Percentiles rank a stretch among this genome's conserved stretches.
phyloP scores from a whole-genome alignment of 2,329 filamentous ascomycete genomes.

The Cercospora citrullina region DNA sequence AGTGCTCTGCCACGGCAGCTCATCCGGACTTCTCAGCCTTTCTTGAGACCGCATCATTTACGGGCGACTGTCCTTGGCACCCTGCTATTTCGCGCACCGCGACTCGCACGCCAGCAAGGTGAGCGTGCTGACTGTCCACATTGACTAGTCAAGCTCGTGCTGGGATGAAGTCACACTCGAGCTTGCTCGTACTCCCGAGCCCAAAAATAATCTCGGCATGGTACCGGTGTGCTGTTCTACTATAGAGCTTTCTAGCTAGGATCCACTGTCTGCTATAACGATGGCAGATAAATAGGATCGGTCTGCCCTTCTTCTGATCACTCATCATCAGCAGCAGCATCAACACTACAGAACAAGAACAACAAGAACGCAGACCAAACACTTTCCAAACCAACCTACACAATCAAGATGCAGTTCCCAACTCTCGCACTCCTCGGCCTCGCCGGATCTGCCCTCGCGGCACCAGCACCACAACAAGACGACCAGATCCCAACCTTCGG shows the following conservation, averaged over 20 bases:
- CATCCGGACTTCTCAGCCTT: not conserved
- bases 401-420: slow-evolving; percentile 1
- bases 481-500: not conserved
- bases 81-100: not conserved
- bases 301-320: not conserved
- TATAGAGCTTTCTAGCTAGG: not conserved
- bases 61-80: not conserved
- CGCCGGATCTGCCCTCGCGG: slow-evolving; percentile 2
- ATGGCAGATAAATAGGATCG: not conserved
- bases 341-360: not conserved
- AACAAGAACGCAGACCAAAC: not conserved
- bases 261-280: not conserved
- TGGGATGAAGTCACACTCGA: not conserved
- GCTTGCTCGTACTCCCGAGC: not conserved
- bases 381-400: not conserved
- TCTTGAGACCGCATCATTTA: not conserved
- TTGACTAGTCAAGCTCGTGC: not conserved
- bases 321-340: not conserved
- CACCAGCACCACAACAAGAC: not conserved
- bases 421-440: slow-evolving; percentile 10
- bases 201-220: not conserved
- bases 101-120: not conserved
- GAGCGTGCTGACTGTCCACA: not conserved
- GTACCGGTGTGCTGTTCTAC: not conserved
- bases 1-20: not conserved